Evolutionary conservation across 306 rosid genomes (phyloP).

Genomic region (Notholithocarpus densiflorus): DNA sequence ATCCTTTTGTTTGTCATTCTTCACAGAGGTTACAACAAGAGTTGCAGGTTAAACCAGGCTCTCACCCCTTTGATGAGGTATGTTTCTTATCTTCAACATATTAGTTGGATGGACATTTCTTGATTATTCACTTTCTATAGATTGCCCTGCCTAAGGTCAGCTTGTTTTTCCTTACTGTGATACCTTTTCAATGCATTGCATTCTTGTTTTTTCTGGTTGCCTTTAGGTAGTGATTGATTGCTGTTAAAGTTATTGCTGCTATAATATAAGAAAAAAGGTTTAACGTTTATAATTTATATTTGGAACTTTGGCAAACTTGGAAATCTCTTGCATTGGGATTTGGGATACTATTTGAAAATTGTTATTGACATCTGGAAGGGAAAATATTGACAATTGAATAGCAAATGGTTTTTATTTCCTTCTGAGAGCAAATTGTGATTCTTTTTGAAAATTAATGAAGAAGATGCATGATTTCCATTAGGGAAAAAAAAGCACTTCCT

Average conservation of each 20-base stretch:
- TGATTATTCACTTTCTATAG: neutral
- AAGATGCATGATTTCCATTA: neutral
- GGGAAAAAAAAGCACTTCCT: neutral
- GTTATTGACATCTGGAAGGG: neutral
- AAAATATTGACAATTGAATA: neutral
- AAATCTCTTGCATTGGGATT: neutral
- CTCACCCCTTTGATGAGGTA: slow-evolving; percentile 92
- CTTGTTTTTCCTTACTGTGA: neutral
- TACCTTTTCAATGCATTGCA: neutral
- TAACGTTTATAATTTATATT: neutral
- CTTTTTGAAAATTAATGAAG: neutral
- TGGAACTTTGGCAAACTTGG: neutral
- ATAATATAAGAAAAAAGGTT: neutral
- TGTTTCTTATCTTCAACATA: slow-evolving; percentile 11
- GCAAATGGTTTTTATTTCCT: neutral
- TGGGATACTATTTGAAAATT: neutral
- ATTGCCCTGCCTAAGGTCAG: neutral
- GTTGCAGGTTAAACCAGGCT: slow-evolving; percentile 57
- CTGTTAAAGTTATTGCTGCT: neutral
- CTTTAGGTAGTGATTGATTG: neutral
- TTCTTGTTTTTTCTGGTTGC: neutral
- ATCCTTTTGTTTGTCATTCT: slow-evolving; percentile 13
- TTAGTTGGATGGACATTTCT: neutral
- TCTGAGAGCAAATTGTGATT: neutral
- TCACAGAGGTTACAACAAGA: slow-evolving; percentile 74